Evolutionary conservation across 1,284 basidiomycete species (phyloP).

Genomic region (Naganishia cerealis): DNA sequence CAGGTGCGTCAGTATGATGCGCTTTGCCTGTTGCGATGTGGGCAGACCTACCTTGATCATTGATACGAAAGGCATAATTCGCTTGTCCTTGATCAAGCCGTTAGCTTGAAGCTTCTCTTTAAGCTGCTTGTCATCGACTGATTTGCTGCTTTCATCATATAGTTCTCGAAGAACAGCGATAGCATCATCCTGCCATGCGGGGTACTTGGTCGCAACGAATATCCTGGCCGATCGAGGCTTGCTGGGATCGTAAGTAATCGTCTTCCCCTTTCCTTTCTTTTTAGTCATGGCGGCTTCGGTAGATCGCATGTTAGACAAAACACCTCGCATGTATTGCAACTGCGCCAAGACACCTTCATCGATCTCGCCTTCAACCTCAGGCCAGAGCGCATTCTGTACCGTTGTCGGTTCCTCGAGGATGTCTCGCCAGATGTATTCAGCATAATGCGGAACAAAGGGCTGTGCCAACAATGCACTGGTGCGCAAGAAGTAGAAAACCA

Average conservation of each 20-base stretch:
- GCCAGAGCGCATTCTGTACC: conserved; percentile 79
- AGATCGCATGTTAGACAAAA: conserved; percentile 85
- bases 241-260: conserved; percentile 67
- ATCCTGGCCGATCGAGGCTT: conserved; percentile 81
- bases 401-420: conserved; percentile 73
- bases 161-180: conserved; percentile 73
- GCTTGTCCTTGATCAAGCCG: conserved; percentile 94
- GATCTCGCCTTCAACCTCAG: conserved; percentile 54
- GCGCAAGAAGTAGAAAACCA: conserved; percentile 76
- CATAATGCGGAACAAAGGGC: conserved; percentile 91
- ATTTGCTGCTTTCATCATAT: conserved; percentile 62
- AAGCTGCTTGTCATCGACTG: conserved; percentile 81
- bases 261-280: conserved; percentile 57
- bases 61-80: conserved; percentile 91
- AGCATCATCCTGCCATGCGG: conserved; percentile 86
- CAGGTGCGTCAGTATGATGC: not conserved
- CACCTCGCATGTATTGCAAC: conserved; percentile 66
- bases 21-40: not conserved
- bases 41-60: conserved; percentile 71
- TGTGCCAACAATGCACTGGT: conserved; percentile 74
- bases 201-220: conserved; percentile 87
- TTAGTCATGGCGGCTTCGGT: conserved; percentile 77
- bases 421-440: conserved; percentile 83
- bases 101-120: conserved; percentile 67
- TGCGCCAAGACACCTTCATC: conserved; percentile 29